Evolutionary conservation across 768 basidiomycete species (phyloP).

Genomic region (Mycena polygramma): DNA sequence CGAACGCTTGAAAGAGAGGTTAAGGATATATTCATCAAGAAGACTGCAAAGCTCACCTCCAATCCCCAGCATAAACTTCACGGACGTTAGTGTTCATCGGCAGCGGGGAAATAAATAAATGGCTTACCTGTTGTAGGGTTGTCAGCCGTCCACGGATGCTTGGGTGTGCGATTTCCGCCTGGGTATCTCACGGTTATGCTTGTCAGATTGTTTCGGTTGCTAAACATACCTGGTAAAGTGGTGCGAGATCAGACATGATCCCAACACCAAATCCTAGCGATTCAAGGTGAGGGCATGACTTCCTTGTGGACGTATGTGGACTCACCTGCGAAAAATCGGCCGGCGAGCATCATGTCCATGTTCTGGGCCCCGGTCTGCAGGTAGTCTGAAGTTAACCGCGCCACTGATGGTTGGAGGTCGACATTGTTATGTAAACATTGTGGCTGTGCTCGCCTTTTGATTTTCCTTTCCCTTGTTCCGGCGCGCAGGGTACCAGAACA

Average conservation of each 20-base stretch:
- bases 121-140: conserved; percentile 60
- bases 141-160: conserved; percentile 68
- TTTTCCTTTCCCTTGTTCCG: too few relatives aligned
- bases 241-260: conserved; percentile 63
- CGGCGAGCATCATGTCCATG: conserved; percentile 63
- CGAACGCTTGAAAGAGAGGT: conserved; percentile 52
- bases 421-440: too few relatives aligned
- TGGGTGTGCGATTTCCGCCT: conserved; percentile 70
- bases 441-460: too few relatives aligned
- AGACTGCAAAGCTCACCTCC: conserved; percentile 46
- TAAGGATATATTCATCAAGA: not conserved
- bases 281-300: not conserved
- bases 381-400: too few relatives aligned
- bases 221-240: conserved; percentile 61
- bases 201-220: not conserved
- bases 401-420: too few relatives aligned
- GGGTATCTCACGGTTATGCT: not conserved
- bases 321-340: conserved; percentile 64
- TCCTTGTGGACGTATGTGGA: not conserved
- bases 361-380: conserved; percentile 61
- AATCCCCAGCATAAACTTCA: conserved; percentile 63
- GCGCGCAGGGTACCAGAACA: too few relatives aligned
- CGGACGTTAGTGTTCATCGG: not conserved
- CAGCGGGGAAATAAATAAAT: not conserved
- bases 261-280: conserved; percentile 55